Evolutionary conservation across 1,139 yeast genomes (phyloP).

Genomic region (Suhomyces atakaporum): DNA sequence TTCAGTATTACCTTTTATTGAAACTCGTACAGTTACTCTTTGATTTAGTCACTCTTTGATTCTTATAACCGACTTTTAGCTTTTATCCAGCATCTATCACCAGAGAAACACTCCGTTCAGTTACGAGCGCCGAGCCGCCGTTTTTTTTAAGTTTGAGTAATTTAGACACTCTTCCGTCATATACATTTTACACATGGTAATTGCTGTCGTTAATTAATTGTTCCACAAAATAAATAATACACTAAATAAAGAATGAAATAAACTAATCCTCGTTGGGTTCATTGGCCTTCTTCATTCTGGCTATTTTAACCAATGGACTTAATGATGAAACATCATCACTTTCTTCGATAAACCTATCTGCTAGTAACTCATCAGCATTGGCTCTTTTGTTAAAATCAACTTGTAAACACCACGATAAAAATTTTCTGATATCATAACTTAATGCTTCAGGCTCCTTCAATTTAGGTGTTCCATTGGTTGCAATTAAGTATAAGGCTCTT

Average conservation of each 20-base stretch:
- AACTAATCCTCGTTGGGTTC: conserved; percentile 43
- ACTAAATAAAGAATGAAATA: conserved; percentile 7
- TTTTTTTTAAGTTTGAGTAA: no score
- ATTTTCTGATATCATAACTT: conserved; percentile 63
- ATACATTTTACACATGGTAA: no score
- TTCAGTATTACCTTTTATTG: no score
- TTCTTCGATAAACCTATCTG: conserved; percentile 67
- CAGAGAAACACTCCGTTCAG: no score
- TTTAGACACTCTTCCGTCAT: no score
- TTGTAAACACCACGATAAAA: conserved; percentile 76
- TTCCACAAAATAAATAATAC: conserved; percentile 9
- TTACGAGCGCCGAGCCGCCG: no score
- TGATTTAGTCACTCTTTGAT: no score
- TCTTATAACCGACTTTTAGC: no score
- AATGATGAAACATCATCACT: conserved; percentile 76
- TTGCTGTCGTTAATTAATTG: not conserved
- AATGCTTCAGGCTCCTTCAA: conserved; percentile 86
- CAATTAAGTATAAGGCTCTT: conserved; percentile 86
- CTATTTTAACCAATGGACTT: conserved; percentile 87
- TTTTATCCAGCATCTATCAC: no score
- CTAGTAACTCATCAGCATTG: conserved; percentile 71
- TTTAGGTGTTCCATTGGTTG: conserved; percentile 94
- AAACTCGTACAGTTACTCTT: no score
- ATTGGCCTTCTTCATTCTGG: conserved; percentile 72
- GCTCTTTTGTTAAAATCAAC: conserved; percentile 87